These are phyloP conservation scores for Neocucurbitaria cava DNA, from an alignment of 2,329 filamentous ascomycete genomes.

Conservation along the genomic window DNA sequence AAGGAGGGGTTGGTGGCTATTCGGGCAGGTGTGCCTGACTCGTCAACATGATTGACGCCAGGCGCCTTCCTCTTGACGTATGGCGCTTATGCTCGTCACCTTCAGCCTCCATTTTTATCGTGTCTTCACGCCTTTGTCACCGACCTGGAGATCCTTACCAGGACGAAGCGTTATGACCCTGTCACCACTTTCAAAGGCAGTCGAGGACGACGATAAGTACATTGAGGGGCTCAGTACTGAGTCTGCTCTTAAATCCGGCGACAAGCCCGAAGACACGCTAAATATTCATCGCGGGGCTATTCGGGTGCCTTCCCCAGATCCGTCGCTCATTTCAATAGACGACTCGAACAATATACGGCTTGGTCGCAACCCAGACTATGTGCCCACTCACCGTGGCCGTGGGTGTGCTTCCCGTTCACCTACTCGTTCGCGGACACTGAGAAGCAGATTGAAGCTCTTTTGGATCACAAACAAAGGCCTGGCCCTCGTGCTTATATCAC, in stretches of 20 bases:
- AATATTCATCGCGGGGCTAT: constrained; percentile 36
- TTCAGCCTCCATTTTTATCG: constrained; percentile 11
- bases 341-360: constrained; percentile 38
- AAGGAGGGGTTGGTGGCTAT: constrained; percentile 6
- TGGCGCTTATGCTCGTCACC: constrained; percentile 25
- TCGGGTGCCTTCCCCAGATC: constrained; percentile 42
- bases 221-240: constrained; percentile 13
- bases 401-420: constrained; percentile 35
- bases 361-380: constrained; percentile 29
- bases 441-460: constrained; percentile 42
- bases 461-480: constrained; percentile 76
- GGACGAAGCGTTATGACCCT: constrained; percentile 34
- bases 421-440: constrained; percentile 25
- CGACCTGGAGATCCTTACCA: constrained; percentile 2
- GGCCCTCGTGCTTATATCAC: constrained; percentile 73
- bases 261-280: constrained; percentile 37
- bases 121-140: constrained; percentile 18
- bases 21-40: constrained; percentile 27
- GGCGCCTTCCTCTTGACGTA: constrained; percentile 33
- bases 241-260: constrained; percentile 33
- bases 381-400: constrained; percentile 15
- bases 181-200: constrained; percentile 18
- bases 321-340: constrained; percentile 44
- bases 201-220: constrained; percentile 30
- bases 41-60: constrained; percentile 11